Evolutionary conservation across 192 early-diverging fungal genomes (phyloP), one percentile per base, ranked within the genome.

Genomic region (Podila minutissima): DNA sequence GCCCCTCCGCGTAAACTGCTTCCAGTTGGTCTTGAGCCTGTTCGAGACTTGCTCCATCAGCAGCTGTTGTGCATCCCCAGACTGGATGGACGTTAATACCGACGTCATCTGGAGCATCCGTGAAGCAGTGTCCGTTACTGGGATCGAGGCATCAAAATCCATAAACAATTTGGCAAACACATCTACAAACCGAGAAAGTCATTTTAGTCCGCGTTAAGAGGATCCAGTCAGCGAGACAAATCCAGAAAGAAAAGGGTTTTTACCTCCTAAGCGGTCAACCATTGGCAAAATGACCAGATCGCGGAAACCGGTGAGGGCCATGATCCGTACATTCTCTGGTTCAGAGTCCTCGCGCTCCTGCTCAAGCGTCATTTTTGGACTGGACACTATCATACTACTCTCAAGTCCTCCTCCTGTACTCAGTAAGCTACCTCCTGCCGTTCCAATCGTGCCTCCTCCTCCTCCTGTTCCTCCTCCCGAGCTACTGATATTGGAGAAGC

Each of bases 71-170:
- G 83, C 83, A 59, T 85, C 84, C 20, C 74, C 79, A 22, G 84
- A 85, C 5, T 86, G 83, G 20, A 87, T 83, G 29, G 88, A 88
- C 1, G 87, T 86, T n/a, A 92, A 53, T 26, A 93, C 71, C 22
- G 85, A 88, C 1, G 91, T 90, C 92, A 93, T 93, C 71, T 93
- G 92, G 22, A 93, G 64, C 87, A 93, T 88, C 19, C 89, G 87
- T 46, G 90, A 85, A 19, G 90, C 90, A 13, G 89, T 90, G 19
- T 92, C 91, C 22, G 88, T 83, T 9, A 90, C 85, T 20, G 89
- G 89, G 48, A 90, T 87, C 19, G 87, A 87, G 3, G 88, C 89
- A 66, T 91, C 91, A 76, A 92, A 88, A 59, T 91, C 91, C 46
- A 81, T 84, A 53, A 91, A 89, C 20, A 93, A 69, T 29, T 89